Base-by-base conservation (phyloP, 176 grass and related monocot species). In the Thinopyrum elongatum region DNA sequence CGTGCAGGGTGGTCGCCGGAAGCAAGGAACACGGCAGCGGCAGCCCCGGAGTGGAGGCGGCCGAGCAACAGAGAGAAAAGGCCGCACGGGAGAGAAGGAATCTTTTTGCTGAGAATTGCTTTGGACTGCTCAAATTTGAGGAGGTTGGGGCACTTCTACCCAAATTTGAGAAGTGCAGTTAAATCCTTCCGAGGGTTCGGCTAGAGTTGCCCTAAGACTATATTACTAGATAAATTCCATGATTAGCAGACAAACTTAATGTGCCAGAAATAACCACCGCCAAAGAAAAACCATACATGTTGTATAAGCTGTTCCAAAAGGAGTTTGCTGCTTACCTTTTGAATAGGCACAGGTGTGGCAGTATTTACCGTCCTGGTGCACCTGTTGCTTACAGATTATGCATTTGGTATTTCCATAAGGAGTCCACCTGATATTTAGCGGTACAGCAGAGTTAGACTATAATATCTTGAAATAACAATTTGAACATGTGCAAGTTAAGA, bases 291-390 rank as follows among this genome's bases (percentile, higher is more conserved):
- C 16, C 53, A 28, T 16, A 21, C 2, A 8, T 3, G 46, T 15
- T 26, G 6, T 3, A 47, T 8, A 76, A 39, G 21, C 10, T 70
- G 16, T 38, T 77, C 23, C 46, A 19, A 30, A 70, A 85, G 33
- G 55, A 80, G 51, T 31, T 17, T 63, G 13, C 64, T 82, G n/a
- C 82, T 80, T 84, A 82, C 97, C 97, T 94, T 99, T 99, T 8
- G 97, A 99, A 78, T 96, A 99, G 64, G 97, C 94, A 67, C 97
- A 99, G 28, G 97, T 99, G 75, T 99, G 97, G 81, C 97, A 99
- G 75, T 99, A 99, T 64, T 95, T 99, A 27, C 88, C 97, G 2
- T 99, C 97, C 82, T 99, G 97, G 70, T 99, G 97, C 11, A 99
- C 97, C 85, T 99, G 94, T 28, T 99, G 97, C 86, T 99, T 99